Percentiles rank a stretch among this genome's conserved stretches.
phyloP scores from a whole-genome alignment of 2,329 filamentous ascomycete genomes.

The Neonectria neomacrospora region DNA sequence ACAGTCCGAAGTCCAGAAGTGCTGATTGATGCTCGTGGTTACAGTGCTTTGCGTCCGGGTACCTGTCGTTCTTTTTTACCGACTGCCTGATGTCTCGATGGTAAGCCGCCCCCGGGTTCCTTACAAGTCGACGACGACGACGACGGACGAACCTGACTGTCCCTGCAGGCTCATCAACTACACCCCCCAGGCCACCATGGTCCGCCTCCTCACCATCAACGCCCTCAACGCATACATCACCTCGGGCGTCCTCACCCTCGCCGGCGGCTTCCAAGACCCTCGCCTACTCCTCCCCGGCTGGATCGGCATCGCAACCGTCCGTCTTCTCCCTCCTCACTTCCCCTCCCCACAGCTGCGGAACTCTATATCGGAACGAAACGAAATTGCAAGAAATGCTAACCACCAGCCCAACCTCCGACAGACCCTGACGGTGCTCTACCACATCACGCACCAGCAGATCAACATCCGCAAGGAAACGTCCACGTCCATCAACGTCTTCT shows the following conservation, averaged over 20 bases:
- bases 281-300: conserved; percentile 79
- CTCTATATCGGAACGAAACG: not conserved
- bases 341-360: conserved; percentile 16
- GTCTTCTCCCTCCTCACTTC: conserved; percentile 34
- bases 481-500: conserved; percentile 81
- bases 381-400: conserved; percentile 14
- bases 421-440: conserved; percentile 80
- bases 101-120: conserved; percentile 54
- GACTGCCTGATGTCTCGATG: conserved; percentile 88
- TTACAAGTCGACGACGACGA: not conserved
- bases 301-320: conserved; percentile 80
- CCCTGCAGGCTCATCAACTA: conserved; percentile 81
- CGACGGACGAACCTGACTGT: not conserved
- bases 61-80: conserved; percentile 84
- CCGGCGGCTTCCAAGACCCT: conserved; percentile 76
- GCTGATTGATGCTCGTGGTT: conserved; percentile 16
- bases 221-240: conserved; percentile 80
- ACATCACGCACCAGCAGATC: conserved; percentile 80
- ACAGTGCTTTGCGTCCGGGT: conserved; percentile 80
- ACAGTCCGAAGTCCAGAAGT: conserved; percentile 17
- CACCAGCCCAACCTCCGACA: conserved; percentile 44
- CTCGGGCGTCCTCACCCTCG: conserved; percentile 75
- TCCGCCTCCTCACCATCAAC: conserved; percentile 81
- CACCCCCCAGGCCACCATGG: conserved; percentile 81
- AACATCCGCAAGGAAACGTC: conserved; percentile 83